Evolutionary conservation across 768 basidiomycete genomes (phyloP), one percentile per base, ranked within the genome.

Genomic region (Rhizopogon sp.): DNA sequence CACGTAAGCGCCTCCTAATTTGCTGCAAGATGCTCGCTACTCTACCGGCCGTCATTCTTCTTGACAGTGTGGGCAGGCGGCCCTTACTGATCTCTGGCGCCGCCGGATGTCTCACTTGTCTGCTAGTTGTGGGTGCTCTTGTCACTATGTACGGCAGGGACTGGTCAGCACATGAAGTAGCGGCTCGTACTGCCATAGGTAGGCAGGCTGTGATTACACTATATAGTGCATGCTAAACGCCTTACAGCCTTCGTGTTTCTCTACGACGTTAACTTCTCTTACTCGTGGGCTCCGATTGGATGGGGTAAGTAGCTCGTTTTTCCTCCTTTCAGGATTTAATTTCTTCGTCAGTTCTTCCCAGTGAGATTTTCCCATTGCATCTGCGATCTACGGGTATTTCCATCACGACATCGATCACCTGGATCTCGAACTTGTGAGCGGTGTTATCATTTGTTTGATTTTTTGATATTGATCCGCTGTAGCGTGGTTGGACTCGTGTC

Each of bases 361-460:
- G 68, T 29, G 74, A 76, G 57, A 64, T 76, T 35, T 76, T 76
- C 43, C 74, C 74, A n/a, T 55, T 76, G 39, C 72, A 74, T 43
- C 66, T 74, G 13, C 62, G 74, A 29, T 70, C 73, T 6, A 76
- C 72, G 13, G 74, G 75, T 25, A 70, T 75, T 25, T 74, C 75
- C 0, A 68, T 76, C 25, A 76, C 67, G 6, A 72, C 75, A 4
- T 76, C 75, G 13, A 60, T 67, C 0, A 74, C 73, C 22, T 76
- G 74, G 74, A 70, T 73, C 60, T 71, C 72, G 28, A 75, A 74
- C 52, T 71, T 69, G 68, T 69, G 55, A 9, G 62, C 33, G 14
- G 5, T 20, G 5, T 37, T 16, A 37, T 56, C 6, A 11, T 47
- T 16, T 42, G 4, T 28, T 31, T 8, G n/a, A 31, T 20, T 2